Percentiles rank a stretch among this genome's conserved stretches.
These are phyloP conservation scores for Cordyceps javanica DNA, from an alignment of 2,329 filamentous ascomycete genomes.

Conservation along the genomic window DNA sequence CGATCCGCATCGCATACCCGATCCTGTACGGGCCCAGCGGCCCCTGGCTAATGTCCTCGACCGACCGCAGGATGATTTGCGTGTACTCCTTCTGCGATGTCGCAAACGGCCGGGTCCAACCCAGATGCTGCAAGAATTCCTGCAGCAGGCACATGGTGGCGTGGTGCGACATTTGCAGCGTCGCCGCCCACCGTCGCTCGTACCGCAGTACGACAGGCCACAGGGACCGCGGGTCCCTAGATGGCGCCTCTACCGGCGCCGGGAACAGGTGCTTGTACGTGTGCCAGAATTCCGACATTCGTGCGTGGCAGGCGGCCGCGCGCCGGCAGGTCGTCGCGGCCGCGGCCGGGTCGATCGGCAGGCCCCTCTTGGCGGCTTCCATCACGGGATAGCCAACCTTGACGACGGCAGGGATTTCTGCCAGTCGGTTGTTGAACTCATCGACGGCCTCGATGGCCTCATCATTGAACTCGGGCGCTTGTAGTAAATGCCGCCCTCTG, in stretches of 20 bases:
- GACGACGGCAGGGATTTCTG: conserved; percentile 29
- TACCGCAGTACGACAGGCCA: conserved; percentile 29
- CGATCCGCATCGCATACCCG: conserved; percentile 32
- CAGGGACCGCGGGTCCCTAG: conserved; percentile 25
- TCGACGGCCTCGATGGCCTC: conserved; percentile 24
- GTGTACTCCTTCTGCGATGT: conserved; percentile 23
- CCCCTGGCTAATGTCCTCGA: conserved; percentile 32
- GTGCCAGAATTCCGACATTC: conserved; percentile 28
- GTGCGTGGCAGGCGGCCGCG: conserved; percentile 23
- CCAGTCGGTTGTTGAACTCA: conserved; percentile 28
- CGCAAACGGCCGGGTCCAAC: conserved; percentile 21
- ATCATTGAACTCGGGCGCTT: conserved; percentile 19
- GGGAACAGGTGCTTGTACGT: conserved; percentile 20
- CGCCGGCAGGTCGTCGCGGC: conserved; percentile 24
- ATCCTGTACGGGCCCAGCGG: conserved; percentile 33
- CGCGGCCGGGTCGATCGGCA: conserved; percentile 23
- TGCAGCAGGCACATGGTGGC: conserved; percentile 35
- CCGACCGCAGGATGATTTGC: conserved; percentile 29
- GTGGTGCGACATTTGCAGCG: conserved; percentile 32
- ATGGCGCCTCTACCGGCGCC: conserved; percentile 22
- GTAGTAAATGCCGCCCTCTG: conserved; percentile 21
- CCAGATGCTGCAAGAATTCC: conserved; percentile 29
- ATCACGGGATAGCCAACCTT: conserved; percentile 27
- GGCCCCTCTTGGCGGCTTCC: conserved; percentile 22
- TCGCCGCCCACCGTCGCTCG: conserved; percentile 25